phyloP scores from a whole-genome alignment of 2,329 filamentous ascomycete species.

The Aspergillus felis region DNA sequence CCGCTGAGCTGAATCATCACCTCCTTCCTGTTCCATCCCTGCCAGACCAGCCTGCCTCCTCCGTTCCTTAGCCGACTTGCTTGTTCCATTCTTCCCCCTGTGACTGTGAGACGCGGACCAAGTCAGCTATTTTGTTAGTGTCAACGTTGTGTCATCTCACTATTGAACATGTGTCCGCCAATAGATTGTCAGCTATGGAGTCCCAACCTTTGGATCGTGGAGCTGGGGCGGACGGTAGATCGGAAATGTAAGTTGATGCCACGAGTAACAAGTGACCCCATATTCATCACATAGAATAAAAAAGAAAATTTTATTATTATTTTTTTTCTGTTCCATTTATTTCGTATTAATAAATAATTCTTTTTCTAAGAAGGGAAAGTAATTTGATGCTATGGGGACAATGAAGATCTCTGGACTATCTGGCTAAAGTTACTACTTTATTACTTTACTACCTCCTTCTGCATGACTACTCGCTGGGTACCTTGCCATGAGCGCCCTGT shows the following conservation, averaged over 20 bases:
- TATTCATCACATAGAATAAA: neutral
- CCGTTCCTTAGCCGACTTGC: slow-evolving; percentile 12
- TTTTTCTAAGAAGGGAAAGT: neutral
- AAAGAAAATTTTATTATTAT: neutral
- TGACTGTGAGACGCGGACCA: slow-evolving; percentile 9
- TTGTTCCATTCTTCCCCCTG: slow-evolving; percentile 8
- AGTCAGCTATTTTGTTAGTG: slow-evolving; percentile 28
- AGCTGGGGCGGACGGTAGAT: slow-evolving; percentile 35
- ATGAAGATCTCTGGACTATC: neutral
- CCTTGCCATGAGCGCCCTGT: slow-evolving; percentile 20
- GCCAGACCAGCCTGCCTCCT: slow-evolving; percentile 11
- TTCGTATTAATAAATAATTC: slow-evolving; percentile 1
- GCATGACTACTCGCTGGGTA: slow-evolving; percentile 8
- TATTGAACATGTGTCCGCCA: slow-evolving; percentile 26
- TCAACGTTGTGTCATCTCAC: slow-evolving; percentile 38
- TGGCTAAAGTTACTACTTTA: neutral
- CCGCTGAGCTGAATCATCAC: slow-evolving; percentile 14
- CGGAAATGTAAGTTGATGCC: slow-evolving; percentile 14
- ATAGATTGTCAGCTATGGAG: neutral
- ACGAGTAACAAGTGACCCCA: neutral
- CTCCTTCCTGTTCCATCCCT: neutral
- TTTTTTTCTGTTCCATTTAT: neutral
- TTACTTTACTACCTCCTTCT: slow-evolving; percentile 1
- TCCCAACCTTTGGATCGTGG: slow-evolving; percentile 27
- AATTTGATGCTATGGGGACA: neutral